Evolutionary conservation across 345 rosid genomes (phyloP).

Genomic region (Corchorus capsularis): DNA sequence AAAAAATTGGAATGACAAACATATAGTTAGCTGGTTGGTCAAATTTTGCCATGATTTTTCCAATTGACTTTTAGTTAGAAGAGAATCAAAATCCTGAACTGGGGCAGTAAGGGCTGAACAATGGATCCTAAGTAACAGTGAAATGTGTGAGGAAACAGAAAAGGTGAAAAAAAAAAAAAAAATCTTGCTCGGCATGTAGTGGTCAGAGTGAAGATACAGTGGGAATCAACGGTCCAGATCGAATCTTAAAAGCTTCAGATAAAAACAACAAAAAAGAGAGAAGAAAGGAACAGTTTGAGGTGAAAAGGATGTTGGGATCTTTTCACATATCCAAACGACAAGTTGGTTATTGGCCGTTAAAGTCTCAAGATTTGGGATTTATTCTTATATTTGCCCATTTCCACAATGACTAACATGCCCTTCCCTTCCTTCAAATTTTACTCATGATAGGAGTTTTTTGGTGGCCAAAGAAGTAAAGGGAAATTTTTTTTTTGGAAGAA

Average conservation of each 20-base stretch:
- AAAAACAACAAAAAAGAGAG: not conserved
- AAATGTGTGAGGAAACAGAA: not conserved
- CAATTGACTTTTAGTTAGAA: not conserved
- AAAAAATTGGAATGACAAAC: not conserved
- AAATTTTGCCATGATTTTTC: not conserved
- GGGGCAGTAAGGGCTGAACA: not conserved
- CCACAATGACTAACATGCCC: not conserved
- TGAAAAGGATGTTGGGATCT: slow-evolving; percentile 2
- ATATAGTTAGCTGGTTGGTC: not conserved
- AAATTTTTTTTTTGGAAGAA: too few species aligned
- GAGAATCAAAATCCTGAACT: not conserved
- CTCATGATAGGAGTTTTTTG: not conserved
- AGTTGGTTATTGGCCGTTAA: slow-evolving; percentile 11
- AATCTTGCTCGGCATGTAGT: not conserved
- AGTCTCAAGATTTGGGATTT: not conserved
- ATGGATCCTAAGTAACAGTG: not conserved
- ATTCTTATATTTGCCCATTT: not conserved
- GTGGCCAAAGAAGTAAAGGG: too few species aligned
- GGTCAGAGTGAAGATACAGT: not conserved
- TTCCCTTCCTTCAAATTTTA: not conserved
- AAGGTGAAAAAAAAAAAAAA: not conserved
- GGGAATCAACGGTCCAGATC: not conserved
- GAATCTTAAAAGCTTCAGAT: not conserved
- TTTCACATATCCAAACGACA: not conserved
- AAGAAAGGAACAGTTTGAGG: not conserved